A percentile compares a stretch with the other conserved stretches of the same genome.
Evolutionary conservation across 768 basidiomycete genomes (phyloP).

Genomic region (Mycena kentingensis): DNA sequence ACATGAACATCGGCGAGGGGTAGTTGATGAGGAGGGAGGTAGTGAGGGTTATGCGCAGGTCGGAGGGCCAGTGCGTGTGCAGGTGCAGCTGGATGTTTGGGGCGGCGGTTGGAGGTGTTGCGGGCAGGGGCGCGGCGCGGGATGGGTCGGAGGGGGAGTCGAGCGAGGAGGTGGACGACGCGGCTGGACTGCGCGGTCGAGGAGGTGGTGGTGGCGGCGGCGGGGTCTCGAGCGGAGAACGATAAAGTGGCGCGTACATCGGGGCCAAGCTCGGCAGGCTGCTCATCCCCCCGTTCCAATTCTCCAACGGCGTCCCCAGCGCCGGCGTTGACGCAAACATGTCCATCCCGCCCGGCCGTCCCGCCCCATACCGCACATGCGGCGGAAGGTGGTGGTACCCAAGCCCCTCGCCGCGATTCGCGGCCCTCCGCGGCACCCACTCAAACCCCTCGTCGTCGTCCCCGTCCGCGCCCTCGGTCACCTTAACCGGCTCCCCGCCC

Average conservation of each 20-base stretch:
- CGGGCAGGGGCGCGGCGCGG: constrained; percentile 21
- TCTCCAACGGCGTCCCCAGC: constrained; percentile 45
- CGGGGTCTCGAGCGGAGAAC: constrained; percentile 39
- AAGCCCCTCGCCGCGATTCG: constrained; percentile 55
- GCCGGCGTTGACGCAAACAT: constrained; percentile 59
- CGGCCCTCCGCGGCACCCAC: constrained; percentile 73
- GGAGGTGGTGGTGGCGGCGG: constrained; percentile 31
- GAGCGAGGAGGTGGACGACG: constrained; percentile 18
- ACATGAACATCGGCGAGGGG: constrained; percentile 95
- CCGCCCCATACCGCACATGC: constrained; percentile 71
- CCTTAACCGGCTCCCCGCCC: constrained; percentile 53
- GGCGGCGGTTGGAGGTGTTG: constrained; percentile 34
- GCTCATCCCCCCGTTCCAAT: constrained; percentile 44
- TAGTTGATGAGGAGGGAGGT: constrained; percentile 97
- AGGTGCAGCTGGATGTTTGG: constrained; percentile 90
- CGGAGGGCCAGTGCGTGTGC: constrained; percentile 81
- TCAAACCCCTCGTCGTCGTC: constrained; percentile 80
- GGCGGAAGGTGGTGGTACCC: constrained; percentile 74
- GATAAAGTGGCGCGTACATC: constrained; percentile 33
- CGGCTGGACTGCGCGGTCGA: constrained; percentile 19
- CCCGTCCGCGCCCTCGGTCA: constrained; percentile 49
- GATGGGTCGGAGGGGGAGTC: constrained; percentile 9
- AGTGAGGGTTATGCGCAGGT: constrained; percentile 84
- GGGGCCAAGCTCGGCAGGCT: constrained; percentile 41
- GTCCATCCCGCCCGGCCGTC: constrained; percentile 55